A percentile compares a stretch with the other conserved stretches of the same genome.
Conservation (phyloP, 2,329 filamentous ascomycete genomes). For the Arthrobotrys iridis region DNA sequence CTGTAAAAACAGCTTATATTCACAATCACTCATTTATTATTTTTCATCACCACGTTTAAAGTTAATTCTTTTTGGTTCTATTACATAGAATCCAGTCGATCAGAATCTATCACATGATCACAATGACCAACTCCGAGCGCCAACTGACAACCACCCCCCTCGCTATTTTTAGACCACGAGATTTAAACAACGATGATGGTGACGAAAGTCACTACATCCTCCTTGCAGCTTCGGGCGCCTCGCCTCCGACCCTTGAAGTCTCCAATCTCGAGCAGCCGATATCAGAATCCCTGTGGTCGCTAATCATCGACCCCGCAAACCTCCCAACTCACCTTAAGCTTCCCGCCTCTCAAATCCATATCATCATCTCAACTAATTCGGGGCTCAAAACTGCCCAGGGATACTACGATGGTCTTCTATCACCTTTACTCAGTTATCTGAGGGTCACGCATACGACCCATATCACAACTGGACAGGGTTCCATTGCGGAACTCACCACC, state of each 20-base stretch:
- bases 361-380: conserved; percentile 49
- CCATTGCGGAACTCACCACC: conserved; percentile 36
- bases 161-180: conserved; percentile 37
- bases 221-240: conserved; percentile 26
- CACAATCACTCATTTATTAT: neutral
- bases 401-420: conserved; percentile 41
- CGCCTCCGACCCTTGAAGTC: conserved; percentile 45
- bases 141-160: conserved; percentile 32
- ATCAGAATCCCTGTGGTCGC: conserved; percentile 25
- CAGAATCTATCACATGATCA: neutral
- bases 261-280: conserved; percentile 28
- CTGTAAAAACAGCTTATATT: neutral
- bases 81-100: neutral
- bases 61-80: neutral
- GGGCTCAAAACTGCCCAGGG: conserved; percentile 33
- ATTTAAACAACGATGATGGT: conserved; percentile 14
- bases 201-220: conserved; percentile 27
- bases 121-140: conserved; percentile 27
- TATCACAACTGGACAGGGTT: conserved; percentile 17
- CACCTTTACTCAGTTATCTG: conserved; percentile 44
- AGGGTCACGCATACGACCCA: conserved; percentile 30
- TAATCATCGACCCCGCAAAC: conserved; percentile 39
- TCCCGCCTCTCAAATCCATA: conserved; percentile 42
- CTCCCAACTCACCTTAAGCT: conserved; percentile 49
- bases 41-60: neutral